Conservation (phyloP, 148 eudicot species). For the Arctostaphylos glauca region DNA sequence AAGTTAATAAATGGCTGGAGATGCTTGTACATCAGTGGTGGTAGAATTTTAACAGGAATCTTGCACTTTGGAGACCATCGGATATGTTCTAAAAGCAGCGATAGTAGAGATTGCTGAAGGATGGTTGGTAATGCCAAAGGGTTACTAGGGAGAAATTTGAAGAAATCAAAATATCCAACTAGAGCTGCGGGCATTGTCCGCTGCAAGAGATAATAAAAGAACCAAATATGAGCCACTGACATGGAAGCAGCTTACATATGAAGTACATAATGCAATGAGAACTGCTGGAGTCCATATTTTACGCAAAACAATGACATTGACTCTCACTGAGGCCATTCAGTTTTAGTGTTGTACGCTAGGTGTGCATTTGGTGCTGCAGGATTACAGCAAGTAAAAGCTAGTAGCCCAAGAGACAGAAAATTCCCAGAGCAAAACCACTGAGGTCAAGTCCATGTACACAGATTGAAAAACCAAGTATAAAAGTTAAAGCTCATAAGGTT, state of each 20-base stretch:
- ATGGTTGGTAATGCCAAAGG: constrained; percentile 60
- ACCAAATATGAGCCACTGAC: not conserved
- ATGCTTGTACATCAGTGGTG: constrained; percentile 66
- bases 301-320: not conserved
- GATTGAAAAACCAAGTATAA: not conserved
- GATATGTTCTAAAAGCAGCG: constrained; percentile 62
- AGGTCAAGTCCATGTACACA: not conserved
- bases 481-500: not conserved
- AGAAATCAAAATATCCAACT: constrained; percentile 75
- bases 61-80: constrained; percentile 43
- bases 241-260: not conserved
- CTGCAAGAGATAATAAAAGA: constrained; percentile 38
- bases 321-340: not conserved
- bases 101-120: constrained; percentile 66
- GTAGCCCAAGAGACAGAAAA: not conserved
- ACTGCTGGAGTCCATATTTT: not conserved
- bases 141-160: constrained; percentile 66
- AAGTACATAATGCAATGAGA: not conserved
- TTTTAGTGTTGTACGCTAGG: not conserved
- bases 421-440: constrained; percentile 5
- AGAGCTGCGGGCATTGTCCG: constrained; percentile 46
- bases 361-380: not conserved
- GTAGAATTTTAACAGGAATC: constrained; percentile 35
- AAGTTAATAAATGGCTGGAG: constrained; percentile 57
- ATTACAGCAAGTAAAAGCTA: not conserved